Conservation (phyloP, 495 filamentous ascomycete genomes). For the Penicillium desertorum region DNA sequence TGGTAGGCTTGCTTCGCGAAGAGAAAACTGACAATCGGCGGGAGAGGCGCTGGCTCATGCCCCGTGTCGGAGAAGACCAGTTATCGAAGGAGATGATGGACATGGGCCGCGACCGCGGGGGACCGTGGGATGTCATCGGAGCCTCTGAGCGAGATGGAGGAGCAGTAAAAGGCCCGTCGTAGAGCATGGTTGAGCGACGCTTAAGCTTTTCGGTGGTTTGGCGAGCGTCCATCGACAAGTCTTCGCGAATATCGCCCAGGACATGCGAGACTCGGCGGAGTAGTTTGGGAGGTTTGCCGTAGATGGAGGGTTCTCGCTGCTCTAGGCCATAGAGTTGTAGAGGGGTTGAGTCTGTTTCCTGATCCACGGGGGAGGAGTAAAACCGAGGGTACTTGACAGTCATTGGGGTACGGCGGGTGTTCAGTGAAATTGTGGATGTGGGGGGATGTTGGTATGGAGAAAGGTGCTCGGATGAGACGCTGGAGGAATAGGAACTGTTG, state of each 20-base stretch:
- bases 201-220: slow-evolving; percentile 32
- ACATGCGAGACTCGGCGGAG: slow-evolving; percentile 42
- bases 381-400: slow-evolving; percentile 37
- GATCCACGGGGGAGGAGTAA: slow-evolving; percentile 42
- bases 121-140: slow-evolving; percentile 18
- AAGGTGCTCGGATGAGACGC: slow-evolving; percentile 29
- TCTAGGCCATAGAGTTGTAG: slow-evolving; percentile 42
- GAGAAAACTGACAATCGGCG: slow-evolving; percentile 30
- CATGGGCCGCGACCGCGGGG: slow-evolving; percentile 29
- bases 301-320: slow-evolving; percentile 40
- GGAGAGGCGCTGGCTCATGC: slow-evolving; percentile 34
- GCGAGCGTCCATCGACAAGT: slow-evolving; percentile 33
- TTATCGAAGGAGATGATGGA: slow-evolving; percentile 33
- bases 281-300: slow-evolving; percentile 32
- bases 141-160: neutral
- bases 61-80: slow-evolving; percentile 20
- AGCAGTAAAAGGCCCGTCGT: slow-evolving; percentile 17
- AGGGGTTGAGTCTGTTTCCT: slow-evolving; percentile 37
- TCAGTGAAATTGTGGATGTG: slow-evolving; percentile 29
- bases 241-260: slow-evolving; percentile 45
- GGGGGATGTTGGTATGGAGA: slow-evolving; percentile 33
- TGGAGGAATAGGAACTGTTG: slow-evolving; percentile 31
- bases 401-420: slow-evolving; percentile 29
- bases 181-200: slow-evolving; percentile 36
- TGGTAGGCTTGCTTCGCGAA: slow-evolving; percentile 19